A percentile compares a stretch with the other conserved stretches of the same genome.
Conservation (phyloP, 176 grass and related monocot species). For the Bromus sterilis region DNA sequence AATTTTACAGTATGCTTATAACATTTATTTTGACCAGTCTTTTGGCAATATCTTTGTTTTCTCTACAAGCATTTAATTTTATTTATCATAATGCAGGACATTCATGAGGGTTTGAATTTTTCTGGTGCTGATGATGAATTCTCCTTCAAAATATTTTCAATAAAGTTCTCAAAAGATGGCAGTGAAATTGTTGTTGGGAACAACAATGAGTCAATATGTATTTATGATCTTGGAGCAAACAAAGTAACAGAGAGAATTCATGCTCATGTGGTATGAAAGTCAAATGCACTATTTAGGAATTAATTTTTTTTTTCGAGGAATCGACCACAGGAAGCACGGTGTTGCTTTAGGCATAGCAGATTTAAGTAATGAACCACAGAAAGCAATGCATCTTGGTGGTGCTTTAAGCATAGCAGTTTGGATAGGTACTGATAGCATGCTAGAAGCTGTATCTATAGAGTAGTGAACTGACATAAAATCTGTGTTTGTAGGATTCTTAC, state of each 20-base stretch:
- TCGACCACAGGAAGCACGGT: background rate
- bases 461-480: background rate
- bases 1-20: conserved; percentile 41
- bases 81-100: conserved; percentile 41
- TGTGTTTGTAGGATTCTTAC: background rate
- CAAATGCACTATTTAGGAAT: too few species aligned
- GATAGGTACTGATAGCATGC: background rate
- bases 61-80: background rate
- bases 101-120: conserved; percentile 63
- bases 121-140: conserved; percentile 24
- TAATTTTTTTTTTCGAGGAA: too few species aligned
- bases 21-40: background rate
- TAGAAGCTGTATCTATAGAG: background rate
- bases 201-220: conserved; percentile 52
- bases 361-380: background rate
- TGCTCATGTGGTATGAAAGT: conserved; percentile 50
- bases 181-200: conserved; percentile 63
- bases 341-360: background rate
- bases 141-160: conserved; percentile 67
- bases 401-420: background rate
- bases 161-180: conserved; percentile 71
- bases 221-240: conserved; percentile 65
- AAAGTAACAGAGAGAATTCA: conserved; percentile 40
- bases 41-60: background rate
- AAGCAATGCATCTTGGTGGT: background rate